Evolutionary conservation across 805 yeast species (phyloP).

Genomic region (Novakomyces olei): DNA sequence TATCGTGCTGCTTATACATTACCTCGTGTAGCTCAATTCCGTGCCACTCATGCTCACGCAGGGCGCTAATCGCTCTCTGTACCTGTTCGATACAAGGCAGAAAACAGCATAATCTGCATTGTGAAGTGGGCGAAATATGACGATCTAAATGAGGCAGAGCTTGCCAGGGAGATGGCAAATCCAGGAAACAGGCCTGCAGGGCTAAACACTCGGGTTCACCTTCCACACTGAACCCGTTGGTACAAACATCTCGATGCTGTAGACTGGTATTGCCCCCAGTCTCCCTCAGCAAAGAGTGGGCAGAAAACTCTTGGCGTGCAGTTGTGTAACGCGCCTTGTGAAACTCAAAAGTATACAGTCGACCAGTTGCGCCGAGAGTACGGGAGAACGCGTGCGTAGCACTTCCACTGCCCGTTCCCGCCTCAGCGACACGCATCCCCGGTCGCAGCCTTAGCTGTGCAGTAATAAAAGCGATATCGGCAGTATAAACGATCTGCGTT

Average conservation of each 20-base stretch:
- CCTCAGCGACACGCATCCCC: constrained; percentile 70
- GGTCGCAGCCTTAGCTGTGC: constrained; percentile 57
- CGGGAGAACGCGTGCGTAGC: constrained; percentile 84
- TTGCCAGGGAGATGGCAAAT: constrained; percentile 91
- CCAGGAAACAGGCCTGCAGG: constrained; percentile 65
- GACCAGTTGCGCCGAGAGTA: constrained; percentile 39
- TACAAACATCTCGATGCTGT: constrained; percentile 85
- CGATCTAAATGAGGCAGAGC: constrained; percentile 56
- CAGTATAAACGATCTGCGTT: constrained; percentile 92
- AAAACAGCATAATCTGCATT: constrained; percentile 71
- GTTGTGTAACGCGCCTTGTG: constrained; percentile 65
- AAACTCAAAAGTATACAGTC: constrained; percentile 69
- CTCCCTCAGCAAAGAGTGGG: constrained; percentile 34
- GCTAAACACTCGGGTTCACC: constrained; percentile 17
- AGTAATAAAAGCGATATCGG: constrained; percentile 77
- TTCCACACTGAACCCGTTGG: constrained; percentile 39
- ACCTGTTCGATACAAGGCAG: constrained; percentile 98
- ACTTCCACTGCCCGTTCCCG: constrained; percentile 96
- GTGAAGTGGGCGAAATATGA: constrained; percentile 32
- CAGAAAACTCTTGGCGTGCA: constrained; percentile 53
- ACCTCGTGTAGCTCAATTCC: constrained; percentile 82
- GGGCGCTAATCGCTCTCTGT: constrained; percentile 54
- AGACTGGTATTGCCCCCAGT: constrained; percentile 29
- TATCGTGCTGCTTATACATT: constrained; percentile 48
- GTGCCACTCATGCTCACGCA: constrained; percentile 61